Conservation (phyloP, 129 eudicot species). For the Centaurea solstitialis region DNA sequence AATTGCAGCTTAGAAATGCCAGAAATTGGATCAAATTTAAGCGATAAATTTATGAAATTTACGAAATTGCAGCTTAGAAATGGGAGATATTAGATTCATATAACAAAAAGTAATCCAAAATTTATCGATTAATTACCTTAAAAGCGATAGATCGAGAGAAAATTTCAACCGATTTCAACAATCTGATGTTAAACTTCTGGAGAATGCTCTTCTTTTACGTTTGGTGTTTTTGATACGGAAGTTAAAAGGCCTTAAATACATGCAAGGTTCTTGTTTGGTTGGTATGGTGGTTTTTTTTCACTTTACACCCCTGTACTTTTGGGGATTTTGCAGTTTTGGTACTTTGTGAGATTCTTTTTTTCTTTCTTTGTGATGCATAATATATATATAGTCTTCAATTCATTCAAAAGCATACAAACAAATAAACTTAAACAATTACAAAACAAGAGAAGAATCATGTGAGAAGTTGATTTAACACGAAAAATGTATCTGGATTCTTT, state of each 20-base stretch:
- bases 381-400: neutral
- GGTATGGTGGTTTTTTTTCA: neutral
- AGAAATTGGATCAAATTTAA: neutral
- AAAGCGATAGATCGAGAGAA: conserved; percentile 16
- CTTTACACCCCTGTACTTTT: conserved; percentile 8
- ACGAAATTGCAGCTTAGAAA: neutral
- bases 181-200: neutral
- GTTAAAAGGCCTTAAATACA: neutral
- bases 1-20: neutral
- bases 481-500: too few species aligned
- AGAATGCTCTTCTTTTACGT: neutral
- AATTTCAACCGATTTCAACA: neutral
- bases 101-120: neutral
- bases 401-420: neutral
- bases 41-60: neutral
- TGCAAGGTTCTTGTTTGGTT: neutral
- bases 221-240: neutral
- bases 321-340: neutral
- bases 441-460: too few species aligned
- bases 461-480: too few species aligned
- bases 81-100: neutral
- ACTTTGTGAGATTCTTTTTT: neutral
- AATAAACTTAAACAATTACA: too few species aligned
- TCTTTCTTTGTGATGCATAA: neutral
- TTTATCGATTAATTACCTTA: conserved; percentile 6